Evolutionary conservation across 2,329 filamentous ascomycete genomes (phyloP), one percentile per base, ranked within the genome.

Genomic region (Calonectria pteridis): DNA sequence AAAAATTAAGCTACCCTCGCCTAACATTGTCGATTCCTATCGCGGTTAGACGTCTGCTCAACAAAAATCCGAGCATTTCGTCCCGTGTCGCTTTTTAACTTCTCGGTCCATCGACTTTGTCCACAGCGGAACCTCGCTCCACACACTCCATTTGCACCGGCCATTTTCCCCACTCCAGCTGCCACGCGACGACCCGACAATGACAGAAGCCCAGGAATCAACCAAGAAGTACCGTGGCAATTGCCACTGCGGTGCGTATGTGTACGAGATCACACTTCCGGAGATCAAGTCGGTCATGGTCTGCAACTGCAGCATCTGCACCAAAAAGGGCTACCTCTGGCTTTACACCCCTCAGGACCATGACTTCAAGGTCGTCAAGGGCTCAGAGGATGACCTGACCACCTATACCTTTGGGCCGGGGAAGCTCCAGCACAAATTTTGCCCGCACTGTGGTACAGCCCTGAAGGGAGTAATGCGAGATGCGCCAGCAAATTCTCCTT

Each of bases 291-390:
- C 86, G 6, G 88, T 87, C 7, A 80, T 83, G 6, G 86, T 90
- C 79, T 93, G 93, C 84, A 92, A 93, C 82, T 94, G 93, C 84
- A 93, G 91, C 83, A 90, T 93, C 76, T 93, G 93, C 81, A 78
- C 76, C 77, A 89, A 86, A 77, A 89, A 88, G 79, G 87, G 83
- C 20, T 86, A 87, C 53, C 79, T 88, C 46, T 88, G 83, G 80
- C 58, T 83, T 26, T 80, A 84, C 40, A 80, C 83, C 9, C 77
- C 79, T 5, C 74, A 76, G 0, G 78, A 75, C 3, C 78, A 82
- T 43, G 73, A 81, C 51, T 82, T 90, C 69, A 85, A 78, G n/a
- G 79, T 90, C 67, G 82, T 89, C 79, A 88, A 88, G 79, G 89
- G 89, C 40, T 81, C 79, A 74, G 76, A 82, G 40, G 84, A 82